Base-by-base conservation (phyloP, 352 stramenopile genomes). In the Stramenopiles sp. region DNA sequence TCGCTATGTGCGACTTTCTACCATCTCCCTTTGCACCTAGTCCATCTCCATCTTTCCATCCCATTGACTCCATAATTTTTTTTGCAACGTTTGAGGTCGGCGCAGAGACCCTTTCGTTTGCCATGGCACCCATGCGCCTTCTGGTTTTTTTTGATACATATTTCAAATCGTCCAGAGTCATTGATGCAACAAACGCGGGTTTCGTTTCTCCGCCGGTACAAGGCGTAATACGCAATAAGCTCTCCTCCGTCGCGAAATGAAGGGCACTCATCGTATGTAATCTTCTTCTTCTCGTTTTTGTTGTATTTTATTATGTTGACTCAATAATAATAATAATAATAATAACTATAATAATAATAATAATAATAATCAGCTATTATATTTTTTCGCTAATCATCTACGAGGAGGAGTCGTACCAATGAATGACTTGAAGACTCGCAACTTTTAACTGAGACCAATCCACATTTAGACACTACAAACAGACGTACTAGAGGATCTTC, bases 51-150 rank as follows among this genome's bases (percentile, higher is more conserved):
- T 78, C 71, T 78, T 31, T 78, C 71, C 71, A 78, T 14, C 71
- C 71, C 71, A 78, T 78, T 14, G 30, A 33, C 14, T 78, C 71
- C 71, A 78, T 78, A 4, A 78, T 78, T 78, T 78, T 78, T 78
- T 78, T 78, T 14, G 71, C 71, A 33, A 33, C 14, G 22, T 78
- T 78, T 4, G 71, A 78, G 4, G 71, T 78, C 4, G 30, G 30
- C 8, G 71, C 31, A 14, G 71, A 78, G 1, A 78, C 71, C 4
- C 30, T 4, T 33, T 78, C 71, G 14, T 78, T 78, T 31, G 71
- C 71, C 30, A 31, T 31, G 8, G 4, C 71, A 31, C 71, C 71
- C 30, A 78, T 33, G 8, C 71, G 30, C 30, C 22, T 31, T 14
- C 71, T 4, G 4, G 71, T 33, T 78, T 78, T 78, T 33, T 78